Evolutionary conservation across 2,329 filamentous ascomycete species (phyloP), one percentile per base, ranked within the genome.

Genomic region (Nemania sp.): DNA sequence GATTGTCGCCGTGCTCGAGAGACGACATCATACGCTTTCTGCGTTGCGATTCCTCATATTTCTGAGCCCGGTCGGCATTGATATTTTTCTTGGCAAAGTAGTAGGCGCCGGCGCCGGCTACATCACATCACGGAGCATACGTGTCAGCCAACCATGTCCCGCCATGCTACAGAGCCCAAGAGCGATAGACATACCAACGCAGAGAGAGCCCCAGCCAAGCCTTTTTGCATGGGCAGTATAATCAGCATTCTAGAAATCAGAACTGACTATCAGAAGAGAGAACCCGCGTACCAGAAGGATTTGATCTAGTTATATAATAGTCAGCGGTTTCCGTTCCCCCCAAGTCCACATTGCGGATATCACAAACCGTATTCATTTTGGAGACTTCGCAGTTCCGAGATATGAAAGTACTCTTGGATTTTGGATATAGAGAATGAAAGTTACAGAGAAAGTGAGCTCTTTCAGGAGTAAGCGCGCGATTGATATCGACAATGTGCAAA

Each of bases 11-110:
- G 59, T 80, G 72, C 65, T 86, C 81, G 56, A 85, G 72, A n/a
- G 77, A 77, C 22, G 80, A 74, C 34, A 79, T 75, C 64, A 78
- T 75, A 53, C 80, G 81, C 75, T 81, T 86, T 75, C 88, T 86
- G 64, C 83, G 75, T 50, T 81, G 80, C 54, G 79, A 81, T 57
- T 88, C 85, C 64, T 88, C 82, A 61, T 88, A 83, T 66, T 90
- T 84, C 56, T 83, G 77, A 57, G 83, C 80, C 61, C 93, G 89
- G 73, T 97, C 91, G 64, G 89, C 89, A 70, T 97, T 96, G 81
- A 99, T 96, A 72, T 86, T 87, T 69, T 84, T 82, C 80, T 99
- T 99, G 61, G 94, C 94, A 71, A 97, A 96, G 78, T 90, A 91
- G 80, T 97, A 99, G 67, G 93, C 91, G 60, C 88, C 90, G 61